phyloP scores from a whole-genome alignment of 345 rosid genomes.

The Reutealis trisperma region DNA sequence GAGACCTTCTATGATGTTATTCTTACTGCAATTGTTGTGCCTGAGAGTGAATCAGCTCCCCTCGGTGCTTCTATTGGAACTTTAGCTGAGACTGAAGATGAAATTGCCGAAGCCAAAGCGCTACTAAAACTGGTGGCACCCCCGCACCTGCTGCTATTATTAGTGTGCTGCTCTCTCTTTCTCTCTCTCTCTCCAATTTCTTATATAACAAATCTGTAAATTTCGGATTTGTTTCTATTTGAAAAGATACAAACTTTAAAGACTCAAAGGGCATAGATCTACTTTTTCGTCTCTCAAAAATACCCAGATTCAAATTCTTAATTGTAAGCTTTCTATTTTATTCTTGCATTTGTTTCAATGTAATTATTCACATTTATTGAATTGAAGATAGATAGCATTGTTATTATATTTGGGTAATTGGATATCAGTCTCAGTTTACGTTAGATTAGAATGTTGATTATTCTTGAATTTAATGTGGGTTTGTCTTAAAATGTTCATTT shows the following conservation, averaged over 20 bases:
- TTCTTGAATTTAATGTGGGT: slow-evolving; percentile 8
- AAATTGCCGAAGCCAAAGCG: slow-evolving; percentile 81
- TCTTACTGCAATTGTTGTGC: slow-evolving; percentile 90
- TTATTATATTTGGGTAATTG: neutral
- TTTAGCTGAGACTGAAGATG: slow-evolving; percentile 83
- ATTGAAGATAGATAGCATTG: neutral
- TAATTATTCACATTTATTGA: neutral
- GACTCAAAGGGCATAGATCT: slow-evolving; percentile 18
- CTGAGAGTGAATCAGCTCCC: slow-evolving; percentile 86
- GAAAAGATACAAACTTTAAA: neutral
- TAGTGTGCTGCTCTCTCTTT: slow-evolving; percentile 16
- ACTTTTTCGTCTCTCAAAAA: neutral
- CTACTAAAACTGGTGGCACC: slow-evolving; percentile 46
- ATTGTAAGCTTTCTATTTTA: slow-evolving; percentile 19
- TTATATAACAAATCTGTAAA: neutral
- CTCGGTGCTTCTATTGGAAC: slow-evolving; percentile 87
- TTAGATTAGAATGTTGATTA: neutral
- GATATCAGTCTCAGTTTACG: neutral
- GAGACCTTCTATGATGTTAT: slow-evolving; percentile 93
- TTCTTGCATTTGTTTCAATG: neutral
- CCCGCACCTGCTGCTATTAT: slow-evolving; percentile 23
- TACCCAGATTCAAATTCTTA: neutral
- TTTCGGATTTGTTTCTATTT: neutral
- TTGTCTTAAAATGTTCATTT: slow-evolving; percentile 10
- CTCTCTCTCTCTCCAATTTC: neutral